A percentile compares a stretch with the other conserved stretches of the same genome.
phyloP scores from a whole-genome alignment of 441 rosid genomes.

The Syzygium malaccense region DNA sequence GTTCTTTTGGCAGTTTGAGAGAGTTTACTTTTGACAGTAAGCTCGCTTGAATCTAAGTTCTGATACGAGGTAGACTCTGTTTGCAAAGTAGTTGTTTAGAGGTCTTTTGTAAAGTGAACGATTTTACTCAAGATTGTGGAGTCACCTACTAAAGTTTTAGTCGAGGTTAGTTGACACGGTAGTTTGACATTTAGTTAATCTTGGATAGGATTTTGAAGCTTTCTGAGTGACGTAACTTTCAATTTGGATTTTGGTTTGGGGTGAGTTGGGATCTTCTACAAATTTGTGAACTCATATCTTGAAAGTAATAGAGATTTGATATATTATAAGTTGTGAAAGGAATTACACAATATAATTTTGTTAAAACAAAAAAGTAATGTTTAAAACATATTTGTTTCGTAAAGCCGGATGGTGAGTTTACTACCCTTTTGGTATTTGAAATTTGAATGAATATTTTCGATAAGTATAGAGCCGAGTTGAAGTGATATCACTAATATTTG shows the following conservation, averaged over 20 bases:
- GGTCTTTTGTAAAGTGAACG: not conserved
- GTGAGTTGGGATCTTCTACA: not conserved
- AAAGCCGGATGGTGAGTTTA: not conserved
- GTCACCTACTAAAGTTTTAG: too few relatives aligned
- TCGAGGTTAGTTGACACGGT: accelerated
- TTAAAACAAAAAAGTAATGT: too few relatives aligned
- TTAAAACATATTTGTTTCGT: not conserved
- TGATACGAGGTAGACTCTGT: too few relatives aligned
- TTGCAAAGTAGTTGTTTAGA: too few relatives aligned
- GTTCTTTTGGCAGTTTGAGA: too few relatives aligned
- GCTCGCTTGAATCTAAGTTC: too few relatives aligned
- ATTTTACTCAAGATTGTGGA: not conserved
- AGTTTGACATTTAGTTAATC: not conserved
- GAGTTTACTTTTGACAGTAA: too few relatives aligned
- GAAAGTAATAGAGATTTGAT: not conserved
- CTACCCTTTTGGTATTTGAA: not conserved
- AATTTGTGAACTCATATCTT: not conserved
- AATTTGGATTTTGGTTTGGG: not conserved
- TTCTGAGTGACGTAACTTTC: not conserved
- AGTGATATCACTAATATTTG: too few relatives aligned
- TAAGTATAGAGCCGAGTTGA: too few relatives aligned
- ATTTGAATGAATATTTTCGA: not conserved
- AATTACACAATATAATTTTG: not conserved
- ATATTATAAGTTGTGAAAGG: not conserved
- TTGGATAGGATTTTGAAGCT: not conserved